Base-by-base conservation (phyloP, 495 filamentous ascomycete species). In the Penicillium crystallinum region DNA sequence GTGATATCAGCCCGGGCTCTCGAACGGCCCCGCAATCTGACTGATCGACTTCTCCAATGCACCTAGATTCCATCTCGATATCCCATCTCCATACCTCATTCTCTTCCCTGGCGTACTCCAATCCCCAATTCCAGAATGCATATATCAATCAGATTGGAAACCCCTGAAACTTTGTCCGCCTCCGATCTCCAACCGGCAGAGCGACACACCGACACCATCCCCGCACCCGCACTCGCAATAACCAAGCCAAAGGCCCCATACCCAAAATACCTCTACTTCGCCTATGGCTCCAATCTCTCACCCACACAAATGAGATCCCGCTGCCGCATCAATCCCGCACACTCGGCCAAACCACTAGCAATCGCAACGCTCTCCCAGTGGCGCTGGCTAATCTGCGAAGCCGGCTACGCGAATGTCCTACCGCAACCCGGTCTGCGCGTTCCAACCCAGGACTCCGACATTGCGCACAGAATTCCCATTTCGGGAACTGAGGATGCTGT, bases 201-300 rank as follows among this genome's bases (percentile, higher is more conserved):
- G 35, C 30, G 39, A 40, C 44, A 53, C 46, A 41, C 56, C 30
- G 4, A 14, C 23, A 29, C 49, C 40, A 51, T 35, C 38, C 47
- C 47, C 3, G 15, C 47, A 34, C 17, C 29, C 29, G 15, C 47
- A 34, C 17, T 19, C 29, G 29, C 29, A 8, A 31, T 31, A 31
- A 33, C 18, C 18, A 31, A 42, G 31, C 5, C 37, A 43, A 40
- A 23, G 51, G 21, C 44, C 30, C 22, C 49, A 34, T 49, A 47
- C 23, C 42, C 39, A 30, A 59, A 48, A 52, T 49, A 65, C 34
- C 63, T 84, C 59, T 88, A 90, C 71, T 88, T 89, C 61, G 87
- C 79, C 62, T 89, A 88, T 67, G 87, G 86, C 59, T 83, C 77
- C 51, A 90, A 90, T 61, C 76, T 90, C 52, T 87, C 82, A 59